A percentile compares a stretch with the other conserved stretches of the same genome.
phyloP scores from a whole-genome alignment of 106 monocot species.

The Dioscorea dumetorum region DNA sequence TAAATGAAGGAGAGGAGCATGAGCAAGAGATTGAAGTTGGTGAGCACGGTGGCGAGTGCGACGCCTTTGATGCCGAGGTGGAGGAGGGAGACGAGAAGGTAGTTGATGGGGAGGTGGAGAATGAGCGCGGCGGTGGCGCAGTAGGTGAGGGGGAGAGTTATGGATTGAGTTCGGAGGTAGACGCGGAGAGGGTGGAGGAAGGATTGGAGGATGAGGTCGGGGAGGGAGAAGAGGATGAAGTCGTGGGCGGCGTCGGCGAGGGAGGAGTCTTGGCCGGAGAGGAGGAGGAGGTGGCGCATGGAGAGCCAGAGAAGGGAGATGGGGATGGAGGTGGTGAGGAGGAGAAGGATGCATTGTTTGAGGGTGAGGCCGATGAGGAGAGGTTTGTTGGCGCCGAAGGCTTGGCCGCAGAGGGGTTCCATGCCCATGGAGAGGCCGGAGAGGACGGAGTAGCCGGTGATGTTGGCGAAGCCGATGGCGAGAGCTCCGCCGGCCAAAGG shows the following conservation, averaged over 20 bases:
- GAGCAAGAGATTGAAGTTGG: conserved; percentile 58
- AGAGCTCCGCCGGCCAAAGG: conserved; percentile 78
- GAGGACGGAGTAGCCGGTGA: conserved; percentile 90
- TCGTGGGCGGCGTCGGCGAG: conserved; percentile 42
- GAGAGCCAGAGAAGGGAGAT: conserved; percentile 43
- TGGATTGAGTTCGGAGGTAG: conserved; percentile 68
- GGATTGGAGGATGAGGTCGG: conserved; percentile 66
- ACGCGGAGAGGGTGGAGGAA: conserved; percentile 74
- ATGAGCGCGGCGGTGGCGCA: conserved; percentile 39
- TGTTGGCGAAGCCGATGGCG: conserved; percentile 88
- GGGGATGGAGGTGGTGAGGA: conserved; percentile 37
- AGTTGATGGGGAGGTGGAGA: conserved; percentile 71
- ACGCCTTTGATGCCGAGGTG: conserved; percentile 60
- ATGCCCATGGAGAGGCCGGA: conserved; percentile 84
- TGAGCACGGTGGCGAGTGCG: conserved; percentile 46
- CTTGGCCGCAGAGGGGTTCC: conserved; percentile 91
- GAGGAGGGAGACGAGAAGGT: conserved; percentile 54
- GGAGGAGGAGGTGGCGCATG: conserved; percentile 43
- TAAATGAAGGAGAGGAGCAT: conserved; percentile 44
- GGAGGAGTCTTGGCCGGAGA: conserved; percentile 51
- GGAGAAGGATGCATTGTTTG: conserved; percentile 47
- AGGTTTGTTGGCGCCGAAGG: conserved; percentile 52
- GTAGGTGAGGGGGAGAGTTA: conserved; percentile 61
- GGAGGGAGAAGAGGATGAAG: conserved; percentile 57
- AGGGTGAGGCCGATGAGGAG: conserved; percentile 51